Conservation (phyloP, 495 filamentous ascomycete genomes). For the Margaritispora aquatica region DNA sequence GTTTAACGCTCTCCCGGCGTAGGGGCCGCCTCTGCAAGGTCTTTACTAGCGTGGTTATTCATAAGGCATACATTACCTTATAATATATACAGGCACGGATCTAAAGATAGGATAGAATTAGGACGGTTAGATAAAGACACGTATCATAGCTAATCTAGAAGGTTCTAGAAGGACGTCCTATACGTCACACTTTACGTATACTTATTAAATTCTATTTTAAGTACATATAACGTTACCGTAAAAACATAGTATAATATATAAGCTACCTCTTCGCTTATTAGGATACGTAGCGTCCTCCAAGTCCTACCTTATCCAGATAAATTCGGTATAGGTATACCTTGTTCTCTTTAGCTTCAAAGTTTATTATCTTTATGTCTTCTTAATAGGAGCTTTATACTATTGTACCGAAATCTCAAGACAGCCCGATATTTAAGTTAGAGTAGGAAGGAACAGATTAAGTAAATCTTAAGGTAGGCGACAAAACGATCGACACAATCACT, state of each 20-base stretch:
- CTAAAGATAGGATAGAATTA: background rate
- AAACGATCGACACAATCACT: conserved; percentile 6
- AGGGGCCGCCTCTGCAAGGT: conserved; percentile 6
- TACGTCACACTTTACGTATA: background rate
- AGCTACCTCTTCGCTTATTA: conserved; percentile 7
- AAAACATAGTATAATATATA: background rate
- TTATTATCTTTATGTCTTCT: background rate
- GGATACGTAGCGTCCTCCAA: conserved; percentile 5
- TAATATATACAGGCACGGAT: background rate
- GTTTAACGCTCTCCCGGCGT: conserved; percentile 6
- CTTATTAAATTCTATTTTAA: background rate
- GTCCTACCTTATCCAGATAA: conserved; percentile 12
- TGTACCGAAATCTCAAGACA: conserved; percentile 12
- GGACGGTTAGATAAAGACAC: background rate
- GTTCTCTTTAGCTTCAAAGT: background rate
- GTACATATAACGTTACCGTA: background rate
- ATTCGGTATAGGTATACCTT: conserved; percentile 12
- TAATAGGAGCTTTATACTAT: conserved; percentile 7
- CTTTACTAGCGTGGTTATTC: background rate
- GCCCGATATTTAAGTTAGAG: conserved; percentile 9
- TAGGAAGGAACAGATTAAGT: conserved; percentile 7
- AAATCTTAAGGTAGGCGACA: conserved; percentile 6
- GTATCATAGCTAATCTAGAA: background rate
- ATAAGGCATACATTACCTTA: background rate
- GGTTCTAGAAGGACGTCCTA: background rate